Percentiles rank a stretch among this genome's conserved stretches.
These are phyloP conservation scores for Cutaneotrichosporon cavernicola DNA, from an alignment of 1,284 basidiomycete genomes.

Conservation along the genomic window DNA sequence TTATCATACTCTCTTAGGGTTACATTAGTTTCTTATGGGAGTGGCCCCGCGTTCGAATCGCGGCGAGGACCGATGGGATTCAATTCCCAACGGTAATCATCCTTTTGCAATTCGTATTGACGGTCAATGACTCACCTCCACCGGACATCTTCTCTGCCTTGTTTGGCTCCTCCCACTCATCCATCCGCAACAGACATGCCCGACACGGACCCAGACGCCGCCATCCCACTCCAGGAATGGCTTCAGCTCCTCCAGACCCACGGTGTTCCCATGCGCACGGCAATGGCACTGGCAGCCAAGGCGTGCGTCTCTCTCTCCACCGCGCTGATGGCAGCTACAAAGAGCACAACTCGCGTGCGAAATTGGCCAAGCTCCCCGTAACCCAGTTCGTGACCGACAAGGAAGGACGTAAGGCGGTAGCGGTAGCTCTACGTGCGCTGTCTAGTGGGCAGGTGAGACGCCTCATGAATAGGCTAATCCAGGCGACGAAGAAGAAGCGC, in stretches of 20 bases:
- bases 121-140: background rate
- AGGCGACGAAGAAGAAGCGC: constrained; percentile 29
- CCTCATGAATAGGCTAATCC: background rate
- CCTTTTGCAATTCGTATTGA: background rate
- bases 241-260: constrained; percentile 68
- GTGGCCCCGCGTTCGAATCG: constrained; percentile 10
- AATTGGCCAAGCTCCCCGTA: constrained; percentile 63
- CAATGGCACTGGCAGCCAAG: constrained; percentile 73
- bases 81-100: background rate
- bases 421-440: constrained; percentile 62
- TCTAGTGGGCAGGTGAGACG: constrained; percentile 32
- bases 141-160: background rate
- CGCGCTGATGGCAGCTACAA: constrained; percentile 63
- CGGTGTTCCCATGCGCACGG: constrained; percentile 66
- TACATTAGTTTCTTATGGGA: constrained; percentile 1
- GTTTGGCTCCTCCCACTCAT: background rate
- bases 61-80: constrained; percentile 6
- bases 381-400: constrained; percentile 64
- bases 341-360: constrained; percentile 63
- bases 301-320: constrained; percentile 58
- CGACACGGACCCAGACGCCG: constrained; percentile 19
- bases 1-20: constrained; percentile 6
- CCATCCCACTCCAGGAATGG: constrained; percentile 67
- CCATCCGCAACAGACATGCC: background rate
- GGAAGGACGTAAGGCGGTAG: constrained; percentile 64